These are phyloP conservation scores for Entomortierella beljakovae DNA, from an alignment of 192 early-diverging fungal species.

Conservation along the genomic window DNA sequence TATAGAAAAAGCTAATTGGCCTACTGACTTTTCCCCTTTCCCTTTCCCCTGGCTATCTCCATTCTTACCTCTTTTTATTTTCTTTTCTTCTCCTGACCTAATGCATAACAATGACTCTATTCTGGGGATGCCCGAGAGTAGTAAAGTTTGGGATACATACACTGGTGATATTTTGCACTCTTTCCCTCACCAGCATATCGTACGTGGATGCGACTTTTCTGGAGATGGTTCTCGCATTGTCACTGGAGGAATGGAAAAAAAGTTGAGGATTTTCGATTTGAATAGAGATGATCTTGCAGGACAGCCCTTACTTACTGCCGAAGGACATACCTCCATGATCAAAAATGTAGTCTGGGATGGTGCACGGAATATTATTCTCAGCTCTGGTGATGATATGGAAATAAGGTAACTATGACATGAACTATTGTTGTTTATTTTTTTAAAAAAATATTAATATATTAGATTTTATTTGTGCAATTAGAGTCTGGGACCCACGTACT, in stretches of 20 bases:
- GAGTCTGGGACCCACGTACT: constrained; percentile 81
- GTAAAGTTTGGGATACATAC: constrained; percentile 89
- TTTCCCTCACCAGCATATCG: constrained; percentile 84
- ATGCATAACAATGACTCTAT: background rate
- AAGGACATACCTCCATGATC: constrained; percentile 69
- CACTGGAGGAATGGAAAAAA: constrained; percentile 88
- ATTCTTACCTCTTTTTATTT: constrained; percentile 3
- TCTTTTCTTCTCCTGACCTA: constrained; percentile 4
- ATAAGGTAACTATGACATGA: constrained; percentile 51
- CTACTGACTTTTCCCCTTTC: background rate
- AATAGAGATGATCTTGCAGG: constrained; percentile 56
- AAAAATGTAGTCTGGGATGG: constrained; percentile 74
- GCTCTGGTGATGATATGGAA: constrained; percentile 70
- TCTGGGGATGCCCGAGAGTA: constrained; percentile 13
- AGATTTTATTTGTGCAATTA: constrained; percentile 12
- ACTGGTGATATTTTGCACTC: constrained; percentile 78
- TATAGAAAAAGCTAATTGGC: background rate
- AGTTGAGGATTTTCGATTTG: constrained; percentile 85
- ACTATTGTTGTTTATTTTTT: no score
- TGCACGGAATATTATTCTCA: constrained; percentile 63
- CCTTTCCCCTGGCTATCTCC: background rate
- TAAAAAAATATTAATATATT: no score
- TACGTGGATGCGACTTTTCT: constrained; percentile 85
- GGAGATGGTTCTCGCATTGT: constrained; percentile 77
- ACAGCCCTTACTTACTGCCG: constrained; percentile 56